Evolutionary conservation across 495 filamentous ascomycete genomes (phyloP).

Genomic region (Hypoxylon rickii): DNA sequence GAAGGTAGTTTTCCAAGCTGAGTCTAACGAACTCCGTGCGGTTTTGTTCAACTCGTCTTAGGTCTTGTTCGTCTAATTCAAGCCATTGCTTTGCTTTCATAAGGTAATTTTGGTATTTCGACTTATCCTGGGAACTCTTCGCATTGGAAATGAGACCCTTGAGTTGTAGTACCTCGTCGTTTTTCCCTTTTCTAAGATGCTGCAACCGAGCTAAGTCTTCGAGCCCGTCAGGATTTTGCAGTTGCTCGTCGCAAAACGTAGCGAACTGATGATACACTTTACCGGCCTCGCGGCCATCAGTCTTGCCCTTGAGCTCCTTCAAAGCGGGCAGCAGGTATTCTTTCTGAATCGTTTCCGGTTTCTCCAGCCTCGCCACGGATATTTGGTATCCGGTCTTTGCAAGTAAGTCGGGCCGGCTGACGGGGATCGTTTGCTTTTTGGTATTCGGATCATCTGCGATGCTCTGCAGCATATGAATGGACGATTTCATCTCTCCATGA

Average conservation of each 20-base stretch:
- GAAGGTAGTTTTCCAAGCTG: constrained; percentile 93
- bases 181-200: constrained; percentile 79
- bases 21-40: constrained; percentile 81
- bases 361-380: constrained; percentile 90
- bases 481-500: constrained; percentile 87
- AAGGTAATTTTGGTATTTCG: constrained; percentile 46
- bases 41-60: constrained; percentile 72
- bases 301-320: constrained; percentile 72
- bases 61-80: constrained; percentile 83
- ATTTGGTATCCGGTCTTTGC: constrained; percentile 87
- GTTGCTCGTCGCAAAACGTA: constrained; percentile 89
- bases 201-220: constrained; percentile 85
- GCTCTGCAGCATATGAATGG: constrained; percentile 83
- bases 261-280: constrained; percentile 94
- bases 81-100: constrained; percentile 84
- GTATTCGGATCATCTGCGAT: constrained; percentile 65
- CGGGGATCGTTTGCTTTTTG: constrained; percentile 70
- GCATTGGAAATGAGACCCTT: constrained; percentile 53
- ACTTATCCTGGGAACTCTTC: constrained; percentile 45
- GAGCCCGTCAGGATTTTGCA: constrained; percentile 78
- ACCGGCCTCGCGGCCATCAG: constrained; percentile 74
- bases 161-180: constrained; percentile 72
- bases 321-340: constrained; percentile 83
- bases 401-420: constrained; percentile 79
- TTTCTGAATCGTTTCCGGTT: constrained; percentile 85